Evolutionary conservation across 2,329 filamentous ascomycete species (phyloP), one percentile per base, ranked within the genome.

Genomic region (Fusarium devonianum): DNA sequence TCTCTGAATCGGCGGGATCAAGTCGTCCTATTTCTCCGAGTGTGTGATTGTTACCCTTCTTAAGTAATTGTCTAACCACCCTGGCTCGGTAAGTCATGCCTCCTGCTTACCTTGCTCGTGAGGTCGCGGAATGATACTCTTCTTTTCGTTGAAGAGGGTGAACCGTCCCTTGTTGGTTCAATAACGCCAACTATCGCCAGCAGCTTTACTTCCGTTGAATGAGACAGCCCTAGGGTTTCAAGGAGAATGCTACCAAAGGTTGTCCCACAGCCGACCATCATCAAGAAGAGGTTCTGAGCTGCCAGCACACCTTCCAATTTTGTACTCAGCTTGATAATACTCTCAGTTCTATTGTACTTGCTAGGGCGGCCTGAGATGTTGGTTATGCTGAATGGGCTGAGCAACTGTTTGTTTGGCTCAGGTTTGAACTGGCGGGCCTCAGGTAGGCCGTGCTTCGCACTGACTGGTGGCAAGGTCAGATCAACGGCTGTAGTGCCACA

Each of bases 11-110:
- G 46, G 45, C 53, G 19, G 33, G 18, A 47, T 51, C 49, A 38
- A 38, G 37, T 26, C 38, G 53, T 34, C 37, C 46, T 34, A 46
- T 28, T 10, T 39, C 21, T 26, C 55, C 41, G 34, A 52, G 37
- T 40, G 40, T 43, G 62, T 45, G 60, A 36, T 44, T 56, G 51
- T 56, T 60, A 35, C 36, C 36, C 50, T 22, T 40, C 21, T 54
- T 36, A 29, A 50, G 53, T 43, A 55, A 51, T 49, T 41, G 40
- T 57, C 49, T 45, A 28, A 32, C 25, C 30, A 44, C 32, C 36
- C 33, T 21, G 39, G 28, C 45, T 47, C 62, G 47, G 52, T 32
- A 55, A 43, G 41, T 39, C 23, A 22, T 49, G 43, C 26, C 49
- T 29, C 32, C 34, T 37, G 33, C 23, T 32, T 28, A 13, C 17